Evolutionary conservation across 345 rosid genomes (phyloP), one percentile per base, ranked within the genome.

Genomic region (Eutrema yunnanense): DNA sequence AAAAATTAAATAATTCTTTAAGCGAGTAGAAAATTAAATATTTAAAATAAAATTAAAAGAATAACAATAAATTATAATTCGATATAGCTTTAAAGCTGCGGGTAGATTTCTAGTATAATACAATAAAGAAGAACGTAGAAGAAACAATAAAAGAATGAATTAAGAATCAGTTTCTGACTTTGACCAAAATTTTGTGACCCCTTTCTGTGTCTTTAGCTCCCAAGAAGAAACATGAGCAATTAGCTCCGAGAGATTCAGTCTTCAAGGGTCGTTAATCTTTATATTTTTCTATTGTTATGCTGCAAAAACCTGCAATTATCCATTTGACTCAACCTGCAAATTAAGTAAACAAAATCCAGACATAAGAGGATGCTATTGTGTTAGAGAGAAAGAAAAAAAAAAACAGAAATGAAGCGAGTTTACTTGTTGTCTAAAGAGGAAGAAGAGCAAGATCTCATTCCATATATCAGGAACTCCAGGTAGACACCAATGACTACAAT

Each of bases 401-500:
- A 32, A 5, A 9, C 2, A 44, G 6, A 62, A 37, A 19, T 13
- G 2, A 9, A 51, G 22, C 29, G 14, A 19, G 9, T 9, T 76
- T 77, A 77, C 76, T 52, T 65, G 73, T 50, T 77, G 63, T 77
- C 77, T 77, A 72, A 58, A 65, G 58, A 89, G 73, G 67, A 81
- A 81, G 19, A 85, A 82, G 71, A 90, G 87, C 32, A 92, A 77
- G 54, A 92, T 82, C 67, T 92, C 92, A 62, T 90, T 92, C 98
- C 98, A 92, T 34, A 75, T 69, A 84, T 92, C 95, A 59, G 98
- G 95, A 41, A 90, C 86, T 68, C 98, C 96, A 14, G 98, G 98
- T 49, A 92, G 74, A 78, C 98, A 92, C 98, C 98, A 92, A 78
- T 90, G 98, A 83, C 92, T 90, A 84, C 98, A 92, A 74, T 92